Evolutionary conservation across 345 rosid genomes (phyloP), one percentile per base, ranked within the genome.

Genomic region (Pistacia atlantica): DNA sequence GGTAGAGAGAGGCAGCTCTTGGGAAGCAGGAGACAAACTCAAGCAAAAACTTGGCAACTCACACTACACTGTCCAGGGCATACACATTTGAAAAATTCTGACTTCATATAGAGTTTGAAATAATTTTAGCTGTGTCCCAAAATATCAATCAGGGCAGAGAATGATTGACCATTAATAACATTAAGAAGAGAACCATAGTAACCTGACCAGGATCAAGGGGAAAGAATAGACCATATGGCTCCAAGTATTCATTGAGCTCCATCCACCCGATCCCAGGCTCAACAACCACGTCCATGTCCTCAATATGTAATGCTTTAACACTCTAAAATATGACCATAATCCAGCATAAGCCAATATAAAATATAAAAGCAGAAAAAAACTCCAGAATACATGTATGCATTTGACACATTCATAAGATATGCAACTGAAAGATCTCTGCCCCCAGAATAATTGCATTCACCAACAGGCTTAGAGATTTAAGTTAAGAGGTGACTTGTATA

Each of bases 231-330:
- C 98, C 94, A 74, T 86, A 87, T 62, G 90, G 93, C 87, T 90
- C 96, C 78, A 95, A 84, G 79, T 91, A 90, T 72, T 93, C 97
- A 80, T 95, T 95, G 63, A 93, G 97, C 82, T 93, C 97, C 85
- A 91, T 81, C 97, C 98, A 93, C 71, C 97, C 97, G 81, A 95
- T 91, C 72, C 97, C 97, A n/a, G 97, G 95, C 91, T 95, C 97
- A 80, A 95, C 98, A 69, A 95, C 89, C 72, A 91, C 95, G 79
- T 95, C 99, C 98, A 93, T 93, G 87, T 95, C n/a, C 72, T 89
- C 96, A 67, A 91, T 72, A 77, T 95, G 96, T 68, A 93, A 87
- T 59, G 92, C 97, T 77, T 93, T 95, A 71, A 93, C 97, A 80
- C 82, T 83, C 99, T 91, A 84, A 57, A 77, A 38, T n/a, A 20